phyloP scores from a whole-genome alignment of 2,329 filamentous ascomycete species.

The Verticillium isaacii region DNA sequence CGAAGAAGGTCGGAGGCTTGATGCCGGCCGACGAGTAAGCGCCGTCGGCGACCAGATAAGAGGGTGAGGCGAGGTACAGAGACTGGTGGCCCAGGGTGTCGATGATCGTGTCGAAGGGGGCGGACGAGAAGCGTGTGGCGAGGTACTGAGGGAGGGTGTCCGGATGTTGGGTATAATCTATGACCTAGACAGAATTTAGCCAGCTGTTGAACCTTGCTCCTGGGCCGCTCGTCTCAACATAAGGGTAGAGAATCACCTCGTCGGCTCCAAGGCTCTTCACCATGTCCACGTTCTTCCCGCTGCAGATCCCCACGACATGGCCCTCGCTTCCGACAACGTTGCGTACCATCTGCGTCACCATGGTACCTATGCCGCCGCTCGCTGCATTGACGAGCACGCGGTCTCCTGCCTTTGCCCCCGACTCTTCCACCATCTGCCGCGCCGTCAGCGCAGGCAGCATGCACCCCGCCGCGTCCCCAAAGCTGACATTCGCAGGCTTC shows the following conservation, averaged over 20 bases:
- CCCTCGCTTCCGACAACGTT: constrained; percentile 32
- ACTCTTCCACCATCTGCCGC: constrained; percentile 30
- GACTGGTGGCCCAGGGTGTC: constrained; percentile 45
- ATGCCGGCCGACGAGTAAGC: constrained; percentile 37
- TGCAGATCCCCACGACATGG: constrained; percentile 42
- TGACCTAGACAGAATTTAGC: constrained; percentile 20
- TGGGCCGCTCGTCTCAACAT: not conserved
- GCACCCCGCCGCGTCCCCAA: constrained; percentile 30
- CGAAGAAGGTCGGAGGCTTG: constrained; percentile 26
- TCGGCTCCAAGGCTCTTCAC: constrained; percentile 43
- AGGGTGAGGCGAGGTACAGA: constrained; percentile 33
- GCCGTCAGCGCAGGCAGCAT: constrained; percentile 31
- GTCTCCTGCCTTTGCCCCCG: constrained; percentile 30
- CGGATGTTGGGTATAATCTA: constrained; percentile 34
- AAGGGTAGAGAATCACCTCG: constrained; percentile 26
- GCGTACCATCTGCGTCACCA: constrained; percentile 39
- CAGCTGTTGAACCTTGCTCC: not conserved
- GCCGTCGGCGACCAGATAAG: constrained; percentile 30
- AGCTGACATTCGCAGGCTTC: constrained; percentile 22
- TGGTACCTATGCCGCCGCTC: constrained; percentile 43
- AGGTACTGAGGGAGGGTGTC: constrained; percentile 28
- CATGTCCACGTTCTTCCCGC: constrained; percentile 37
- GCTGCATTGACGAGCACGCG: constrained; percentile 44
- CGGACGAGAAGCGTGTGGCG: constrained; percentile 19
- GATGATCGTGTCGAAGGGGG: constrained; percentile 38